Percentiles rank a stretch among this genome's conserved stretches.
Conservation (phyloP, 2,329 filamentous ascomycete species). For the Phialophora macrospora region DNA sequence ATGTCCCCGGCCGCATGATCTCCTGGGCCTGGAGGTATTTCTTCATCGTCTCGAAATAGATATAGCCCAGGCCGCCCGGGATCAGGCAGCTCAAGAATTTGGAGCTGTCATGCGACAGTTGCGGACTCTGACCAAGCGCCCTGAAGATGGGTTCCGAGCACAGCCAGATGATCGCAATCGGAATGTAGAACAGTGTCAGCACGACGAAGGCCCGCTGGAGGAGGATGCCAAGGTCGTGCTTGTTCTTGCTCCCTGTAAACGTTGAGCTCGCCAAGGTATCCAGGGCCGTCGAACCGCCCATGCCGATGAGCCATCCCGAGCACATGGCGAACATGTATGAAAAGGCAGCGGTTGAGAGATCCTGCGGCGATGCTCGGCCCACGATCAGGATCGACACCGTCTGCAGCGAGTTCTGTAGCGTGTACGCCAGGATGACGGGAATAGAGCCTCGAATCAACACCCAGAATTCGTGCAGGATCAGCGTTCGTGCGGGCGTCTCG, state of each 20-base stretch:
- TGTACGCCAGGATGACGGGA: slow-evolving; percentile 82
- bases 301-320: slow-evolving; percentile 82
- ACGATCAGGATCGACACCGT: slow-evolving; percentile 81
- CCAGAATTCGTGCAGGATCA: slow-evolving; percentile 65
- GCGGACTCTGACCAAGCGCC: slow-evolving; percentile 75
- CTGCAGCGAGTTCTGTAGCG: slow-evolving; percentile 82
- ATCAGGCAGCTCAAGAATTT: slow-evolving; percentile 74
- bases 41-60: slow-evolving; percentile 82
- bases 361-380: slow-evolving; percentile 77
- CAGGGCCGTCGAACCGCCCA: slow-evolving; percentile 83
- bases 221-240: slow-evolving; percentile 76
- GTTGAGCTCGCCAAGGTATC: slow-evolving; percentile 83
- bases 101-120: slow-evolving; percentile 74
- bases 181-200: slow-evolving; percentile 71
- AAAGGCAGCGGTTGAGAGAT: slow-evolving; percentile 80
- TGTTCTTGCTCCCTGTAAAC: slow-evolving; percentile 80
- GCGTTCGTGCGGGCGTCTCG: slow-evolving; percentile 43
- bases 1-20: slow-evolving; percentile 68
- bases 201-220: slow-evolving; percentile 77
- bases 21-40: slow-evolving; percentile 65
- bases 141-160: slow-evolving; percentile 76
- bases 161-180: slow-evolving; percentile 74
- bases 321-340: slow-evolving; percentile 95
- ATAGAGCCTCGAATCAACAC: slow-evolving; percentile 71
- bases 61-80: slow-evolving; percentile 81